These are phyloP conservation scores for Clarireedia homoeocarpa DNA, from an alignment of 2,329 filamentous ascomycete species.

Conservation along the genomic window DNA sequence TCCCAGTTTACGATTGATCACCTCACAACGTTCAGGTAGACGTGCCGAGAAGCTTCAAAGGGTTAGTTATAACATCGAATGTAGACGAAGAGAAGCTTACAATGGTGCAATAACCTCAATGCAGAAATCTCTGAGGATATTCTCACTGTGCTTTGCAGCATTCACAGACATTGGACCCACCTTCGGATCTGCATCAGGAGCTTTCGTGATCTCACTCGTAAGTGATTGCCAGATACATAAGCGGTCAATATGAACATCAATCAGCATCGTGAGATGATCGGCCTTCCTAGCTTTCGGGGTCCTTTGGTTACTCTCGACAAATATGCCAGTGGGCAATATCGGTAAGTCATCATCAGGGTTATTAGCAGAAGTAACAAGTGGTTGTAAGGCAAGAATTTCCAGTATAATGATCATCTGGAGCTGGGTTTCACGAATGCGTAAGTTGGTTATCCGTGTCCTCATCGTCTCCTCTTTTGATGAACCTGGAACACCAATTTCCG, in stretches of 20 bases:
- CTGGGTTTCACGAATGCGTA: slow-evolving; percentile 70
- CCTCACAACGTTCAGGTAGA: slow-evolving; percentile 61
- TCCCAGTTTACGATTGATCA: slow-evolving; percentile 68
- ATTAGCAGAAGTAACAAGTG: slow-evolving; percentile 35
- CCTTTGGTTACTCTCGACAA: slow-evolving; percentile 18
- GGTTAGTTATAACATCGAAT: slow-evolving; percentile 28
- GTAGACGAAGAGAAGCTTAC: slow-evolving; percentile 36
- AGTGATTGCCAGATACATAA: slow-evolving; percentile 81
- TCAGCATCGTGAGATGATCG: slow-evolving; percentile 55
- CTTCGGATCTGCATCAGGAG: slow-evolving; percentile 31
- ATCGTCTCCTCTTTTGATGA: slow-evolving; percentile 42
- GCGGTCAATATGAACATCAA: slow-evolving; percentile 69
- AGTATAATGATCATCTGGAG: slow-evolving; percentile 73
- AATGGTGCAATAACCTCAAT: slow-evolving; percentile 75
- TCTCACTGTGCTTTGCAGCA: slow-evolving; percentile 30
- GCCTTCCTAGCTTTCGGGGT: slow-evolving; percentile 28
- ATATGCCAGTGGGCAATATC: slow-evolving; percentile 18
- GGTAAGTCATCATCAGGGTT: slow-evolving; percentile 26
- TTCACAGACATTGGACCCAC: slow-evolving; percentile 19
- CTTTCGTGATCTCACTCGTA: slow-evolving; percentile 47
- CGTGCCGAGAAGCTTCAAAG: slow-evolving; percentile 59
- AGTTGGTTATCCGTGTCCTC: slow-evolving; percentile 53
- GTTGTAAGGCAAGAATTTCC: slow-evolving; percentile 66
- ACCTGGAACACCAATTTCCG: slow-evolving; percentile 36
- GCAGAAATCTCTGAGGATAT: slow-evolving; percentile 69